phyloP scores from a whole-genome alignment of 176 grass and related monocot genomes.

The Oryza rufipogon region DNA sequence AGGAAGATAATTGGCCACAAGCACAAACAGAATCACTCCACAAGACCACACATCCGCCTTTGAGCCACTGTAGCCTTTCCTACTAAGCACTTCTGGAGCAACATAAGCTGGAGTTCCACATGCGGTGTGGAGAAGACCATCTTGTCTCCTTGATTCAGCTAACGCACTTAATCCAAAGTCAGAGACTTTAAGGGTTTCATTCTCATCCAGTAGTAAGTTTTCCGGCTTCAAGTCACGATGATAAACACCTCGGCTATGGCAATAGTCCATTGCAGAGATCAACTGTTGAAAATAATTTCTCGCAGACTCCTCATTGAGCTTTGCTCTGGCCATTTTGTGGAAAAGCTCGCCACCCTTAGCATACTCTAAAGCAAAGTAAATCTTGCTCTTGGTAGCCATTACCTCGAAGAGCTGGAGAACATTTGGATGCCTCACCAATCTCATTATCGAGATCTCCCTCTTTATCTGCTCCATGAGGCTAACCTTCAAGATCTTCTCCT shows the following conservation, averaged over 20 bases:
- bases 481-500: conserved; percentile 80
- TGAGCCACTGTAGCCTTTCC: conserved; percentile 74
- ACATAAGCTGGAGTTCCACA: conserved; percentile 89
- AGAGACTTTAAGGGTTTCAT: conserved; percentile 68
- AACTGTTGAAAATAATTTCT: conserved; percentile 85
- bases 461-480: conserved; percentile 83
- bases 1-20: conserved; percentile 70
- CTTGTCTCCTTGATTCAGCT: conserved; percentile 68
- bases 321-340: conserved; percentile 67
- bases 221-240: conserved; percentile 88
- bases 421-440: conserved; percentile 74
- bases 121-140: conserved; percentile 74
- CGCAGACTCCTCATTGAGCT: conserved; percentile 56
- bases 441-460: conserved; percentile 77
- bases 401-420: conserved; percentile 75
- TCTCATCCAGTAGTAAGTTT: conserved; percentile 74
- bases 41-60: conserved; percentile 88
- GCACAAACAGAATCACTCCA: conserved; percentile 87
- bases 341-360: conserved; percentile 84
- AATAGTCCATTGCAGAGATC: conserved; percentile 68
- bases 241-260: conserved; percentile 83
- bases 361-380: conserved; percentile 83
- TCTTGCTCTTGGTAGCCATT: conserved; percentile 88
- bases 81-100: conserved; percentile 74
- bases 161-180: conserved; percentile 86